These are phyloP conservation scores for Phytophthora litchii DNA, from an alignment of 352 stramenopile species.

Conservation along the genomic window DNA sequence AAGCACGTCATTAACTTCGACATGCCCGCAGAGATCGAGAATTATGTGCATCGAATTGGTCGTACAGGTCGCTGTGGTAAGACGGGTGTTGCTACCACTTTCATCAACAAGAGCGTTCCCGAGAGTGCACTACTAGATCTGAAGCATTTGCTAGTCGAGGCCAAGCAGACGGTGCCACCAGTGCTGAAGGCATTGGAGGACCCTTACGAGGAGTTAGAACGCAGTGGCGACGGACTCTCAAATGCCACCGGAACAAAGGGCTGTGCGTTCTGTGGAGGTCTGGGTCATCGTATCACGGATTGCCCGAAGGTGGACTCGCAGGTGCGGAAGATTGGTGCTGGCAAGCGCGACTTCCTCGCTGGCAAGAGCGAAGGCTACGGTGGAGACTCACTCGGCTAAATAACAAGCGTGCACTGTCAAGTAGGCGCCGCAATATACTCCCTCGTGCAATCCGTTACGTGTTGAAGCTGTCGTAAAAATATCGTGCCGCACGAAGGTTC, in stretches of 20 bases:
- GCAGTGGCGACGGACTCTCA: slow-evolving; percentile 43
- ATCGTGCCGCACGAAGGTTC: not conserved
- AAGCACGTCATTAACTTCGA: slow-evolving; percentile 99
- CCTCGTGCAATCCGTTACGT: slow-evolving; percentile 14
- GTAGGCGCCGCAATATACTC: slow-evolving; percentile 13
- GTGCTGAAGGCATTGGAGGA: slow-evolving; percentile 98
- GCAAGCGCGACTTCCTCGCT: slow-evolving; percentile 94
- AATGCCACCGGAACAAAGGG: slow-evolving; percentile 90
- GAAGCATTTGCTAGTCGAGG: slow-evolving; percentile 98
- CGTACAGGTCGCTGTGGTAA: slow-evolving; percentile 98
- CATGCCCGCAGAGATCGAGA: slow-evolving; percentile 99
- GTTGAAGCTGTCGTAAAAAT: slow-evolving; percentile 31
- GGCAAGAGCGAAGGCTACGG: slow-evolving; percentile 93
- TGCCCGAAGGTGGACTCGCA: slow-evolving; percentile 99
- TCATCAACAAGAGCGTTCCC: slow-evolving; percentile 98
- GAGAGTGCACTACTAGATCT: slow-evolving; percentile 98
- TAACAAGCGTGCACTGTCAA: slow-evolving; percentile 14
- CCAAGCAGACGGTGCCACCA: slow-evolving; percentile 97
- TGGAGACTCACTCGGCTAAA: slow-evolving; percentile 90
- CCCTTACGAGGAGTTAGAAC: slow-evolving; percentile 90
- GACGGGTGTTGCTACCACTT: slow-evolving; percentile 98
- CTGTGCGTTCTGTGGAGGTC: slow-evolving; percentile 98
- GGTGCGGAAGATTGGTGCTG: slow-evolving; percentile 93
- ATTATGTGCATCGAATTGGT: slow-evolving; percentile 99
- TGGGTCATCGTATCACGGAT: slow-evolving; percentile 98